Percentiles rank a stretch among this genome's conserved stretches.
Conservation (phyloP, 1,284 basidiomycete species). For the Violaceomyces palustris region DNA sequence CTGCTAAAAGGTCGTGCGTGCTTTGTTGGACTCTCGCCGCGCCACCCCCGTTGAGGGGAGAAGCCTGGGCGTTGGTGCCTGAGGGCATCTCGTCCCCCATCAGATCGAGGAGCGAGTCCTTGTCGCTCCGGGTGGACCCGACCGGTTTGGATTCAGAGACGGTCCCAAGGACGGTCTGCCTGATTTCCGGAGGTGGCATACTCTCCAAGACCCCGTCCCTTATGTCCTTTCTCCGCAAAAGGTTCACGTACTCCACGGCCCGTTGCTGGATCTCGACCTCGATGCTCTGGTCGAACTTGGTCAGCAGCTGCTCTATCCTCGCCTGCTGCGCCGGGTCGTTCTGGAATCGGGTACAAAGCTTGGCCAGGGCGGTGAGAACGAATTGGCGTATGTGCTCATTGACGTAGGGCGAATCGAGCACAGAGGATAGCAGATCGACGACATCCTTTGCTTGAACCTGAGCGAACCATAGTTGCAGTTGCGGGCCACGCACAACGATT, state of each 20-base stretch:
- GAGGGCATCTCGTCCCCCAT: conserved; percentile 44
- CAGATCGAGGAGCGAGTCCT: conserved; percentile 39
- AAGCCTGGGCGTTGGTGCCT: conserved; percentile 5
- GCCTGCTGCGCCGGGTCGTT: conserved; percentile 63
- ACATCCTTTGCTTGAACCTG: conserved; percentile 76
- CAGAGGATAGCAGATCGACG: conserved; percentile 77
- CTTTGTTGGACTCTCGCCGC: conserved; percentile 56
- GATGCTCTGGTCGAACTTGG: conserved; percentile 71
- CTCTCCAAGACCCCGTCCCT: conserved; percentile 87
- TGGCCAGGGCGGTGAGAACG: conserved; percentile 81
- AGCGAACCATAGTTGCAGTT: too few species aligned
- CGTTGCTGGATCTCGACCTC: conserved; percentile 95
- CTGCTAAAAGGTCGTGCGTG: conserved; percentile 83
- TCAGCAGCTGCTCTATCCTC: conserved; percentile 68
- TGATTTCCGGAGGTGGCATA: conserved; percentile 96
- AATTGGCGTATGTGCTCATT: conserved; percentile 89
- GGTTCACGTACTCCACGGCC: conserved; percentile 84
- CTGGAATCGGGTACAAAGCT: conserved; percentile 71
- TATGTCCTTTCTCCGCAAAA: conserved; percentile 67
- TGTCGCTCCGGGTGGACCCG: conserved; percentile 39
- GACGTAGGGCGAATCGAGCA: conserved; percentile 88
- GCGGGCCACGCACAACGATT: too few species aligned
- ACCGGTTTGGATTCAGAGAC: conserved; percentile 47
- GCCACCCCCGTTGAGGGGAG: neutral
- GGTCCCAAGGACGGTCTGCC: conserved; percentile 42